phyloP scores from a whole-genome alignment of 1,284 basidiomycete genomes.

The Fomitiporia mediterranea region DNA sequence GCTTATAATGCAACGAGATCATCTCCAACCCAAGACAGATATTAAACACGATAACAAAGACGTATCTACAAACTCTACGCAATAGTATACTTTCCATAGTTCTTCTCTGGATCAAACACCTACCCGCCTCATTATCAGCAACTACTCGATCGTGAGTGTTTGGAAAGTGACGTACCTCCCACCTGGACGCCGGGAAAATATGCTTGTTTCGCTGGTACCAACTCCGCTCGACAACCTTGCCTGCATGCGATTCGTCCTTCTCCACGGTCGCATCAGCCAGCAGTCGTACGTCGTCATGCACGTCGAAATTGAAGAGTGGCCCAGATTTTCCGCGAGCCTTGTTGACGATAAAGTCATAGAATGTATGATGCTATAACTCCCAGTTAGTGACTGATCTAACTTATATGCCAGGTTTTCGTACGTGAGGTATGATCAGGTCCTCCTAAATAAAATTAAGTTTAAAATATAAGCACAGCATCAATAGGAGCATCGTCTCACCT shows the following conservation, averaged over 20 bases:
- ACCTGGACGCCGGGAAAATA: conserved; percentile 93
- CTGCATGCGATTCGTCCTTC: conserved; percentile 98
- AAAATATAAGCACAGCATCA: not conserved
- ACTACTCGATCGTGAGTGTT: not conserved
- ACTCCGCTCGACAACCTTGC: conserved; percentile 95
- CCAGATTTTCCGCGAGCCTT: conserved; percentile 98
- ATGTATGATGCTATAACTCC: conserved; percentile 95
- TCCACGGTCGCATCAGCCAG: conserved; percentile 94
- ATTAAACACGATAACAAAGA: no score
- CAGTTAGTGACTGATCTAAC: no score
- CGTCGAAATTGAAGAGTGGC: conserved; percentile 98
- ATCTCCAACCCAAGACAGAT: no score
- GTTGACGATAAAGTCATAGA: conserved; percentile 98
- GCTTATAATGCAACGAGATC: no score
- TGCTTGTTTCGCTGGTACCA: conserved; percentile 98
- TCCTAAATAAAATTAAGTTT: conserved; percentile 49
- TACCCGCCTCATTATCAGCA: conserved; percentile 27
- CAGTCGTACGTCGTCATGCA: conserved; percentile 95
- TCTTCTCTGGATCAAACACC: conserved; percentile 91
- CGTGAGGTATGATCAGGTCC: conserved; percentile 93
- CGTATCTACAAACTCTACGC: no score
- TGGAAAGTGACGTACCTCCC: conserved; percentile 67
- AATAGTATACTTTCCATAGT: conserved; percentile 85
- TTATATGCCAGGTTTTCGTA: conserved; percentile 42
- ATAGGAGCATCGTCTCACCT: conserved; percentile 58